phyloP scores from a whole-genome alignment of 768 basidiomycete genomes.

The Chiua virens region DNA sequence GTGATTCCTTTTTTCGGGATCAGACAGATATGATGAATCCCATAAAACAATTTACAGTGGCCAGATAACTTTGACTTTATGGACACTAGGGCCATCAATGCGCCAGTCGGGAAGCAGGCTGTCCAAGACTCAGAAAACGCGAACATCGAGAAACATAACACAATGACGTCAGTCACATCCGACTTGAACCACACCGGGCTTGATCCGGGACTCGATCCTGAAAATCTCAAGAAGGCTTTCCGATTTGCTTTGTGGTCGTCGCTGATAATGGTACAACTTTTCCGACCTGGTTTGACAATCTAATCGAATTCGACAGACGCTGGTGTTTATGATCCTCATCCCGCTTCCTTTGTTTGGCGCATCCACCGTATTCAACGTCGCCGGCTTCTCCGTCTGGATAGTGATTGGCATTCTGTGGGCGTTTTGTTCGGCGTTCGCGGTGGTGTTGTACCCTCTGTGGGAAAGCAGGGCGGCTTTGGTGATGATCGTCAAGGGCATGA shows the following conservation, averaged over 20 bases:
- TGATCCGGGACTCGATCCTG: slow-evolving; percentile 64
- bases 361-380: slow-evolving; percentile 61
- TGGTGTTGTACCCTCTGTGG: slow-evolving; percentile 84
- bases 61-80: slow-evolving; percentile 85
- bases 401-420: slow-evolving; percentile 81
- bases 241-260: slow-evolving; percentile 78
- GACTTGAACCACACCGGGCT: slow-evolving; percentile 39
- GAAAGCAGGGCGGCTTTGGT: slow-evolving; percentile 72
- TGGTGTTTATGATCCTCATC: slow-evolving; percentile 69
- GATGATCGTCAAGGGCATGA: slow-evolving; percentile 58
- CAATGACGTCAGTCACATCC: slow-evolving; percentile 31
- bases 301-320: slow-evolving; percentile 37
- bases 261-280: slow-evolving; percentile 52
- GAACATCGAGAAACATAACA: slow-evolving; percentile 39
- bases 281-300: not conserved
- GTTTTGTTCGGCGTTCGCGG: slow-evolving; percentile 70
- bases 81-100: slow-evolving; percentile 76
- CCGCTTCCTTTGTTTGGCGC: slow-evolving; percentile 89
- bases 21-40: not conserved
- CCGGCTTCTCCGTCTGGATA: slow-evolving; percentile 78
- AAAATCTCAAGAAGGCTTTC: slow-evolving; percentile 70
- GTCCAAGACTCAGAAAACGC: slow-evolving; percentile 19
- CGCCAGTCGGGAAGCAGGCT: slow-evolving; percentile 16
- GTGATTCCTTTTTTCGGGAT: slow-evolving; percentile 16
- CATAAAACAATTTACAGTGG: slow-evolving; percentile 42